Percentiles rank a stretch among this genome's conserved stretches.
Conservation (phyloP, 2,329 filamentous ascomycete species). For the Cordyceps fumosorosea region DNA sequence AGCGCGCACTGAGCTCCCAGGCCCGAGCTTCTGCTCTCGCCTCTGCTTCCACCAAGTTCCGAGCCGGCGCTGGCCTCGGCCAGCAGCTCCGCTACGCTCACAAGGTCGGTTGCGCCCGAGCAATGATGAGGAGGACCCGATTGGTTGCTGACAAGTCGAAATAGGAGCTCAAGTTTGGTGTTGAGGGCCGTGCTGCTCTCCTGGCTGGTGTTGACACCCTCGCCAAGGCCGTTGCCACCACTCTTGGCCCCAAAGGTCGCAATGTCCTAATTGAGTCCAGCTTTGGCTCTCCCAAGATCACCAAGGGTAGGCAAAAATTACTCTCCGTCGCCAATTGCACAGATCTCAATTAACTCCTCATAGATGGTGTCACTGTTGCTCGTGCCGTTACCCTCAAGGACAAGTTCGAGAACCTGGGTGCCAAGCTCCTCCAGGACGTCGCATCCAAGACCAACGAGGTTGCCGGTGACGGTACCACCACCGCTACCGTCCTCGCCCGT, state of each 20-base stretch:
- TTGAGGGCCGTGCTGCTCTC: slow-evolving; percentile 83
- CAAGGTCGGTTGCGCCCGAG: slow-evolving; percentile 59
- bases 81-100: slow-evolving; percentile 95
- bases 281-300: slow-evolving; percentile 99
- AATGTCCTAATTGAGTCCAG: slow-evolving; percentile 98
- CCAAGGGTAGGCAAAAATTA: slow-evolving; percentile 65
- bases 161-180: slow-evolving; percentile 96
- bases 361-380: slow-evolving; percentile 83
- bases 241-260: slow-evolving; percentile 93
- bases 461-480: slow-evolving; percentile 97
- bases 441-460: slow-evolving; percentile 99
- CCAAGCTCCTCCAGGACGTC: slow-evolving; percentile 92
- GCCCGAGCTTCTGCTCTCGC: slow-evolving; percentile 75
- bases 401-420: slow-evolving; percentile 99
- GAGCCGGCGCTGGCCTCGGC: slow-evolving; percentile 58
- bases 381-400: slow-evolving; percentile 90
- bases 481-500: slow-evolving; percentile 91
- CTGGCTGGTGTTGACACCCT: slow-evolving; percentile 94
- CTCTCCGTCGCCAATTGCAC: background rate
- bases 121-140: background rate
- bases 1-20: slow-evolving; percentile 83
- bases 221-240: slow-evolving; percentile 91
- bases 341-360: background rate
- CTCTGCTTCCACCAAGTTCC: slow-evolving; percentile 58
- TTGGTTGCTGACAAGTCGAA: slow-evolving; percentile 13